These are phyloP conservation scores for Beverwykella pulmonaria DNA, from an alignment of 495 filamentous ascomycete species.

Conservation along the genomic window DNA sequence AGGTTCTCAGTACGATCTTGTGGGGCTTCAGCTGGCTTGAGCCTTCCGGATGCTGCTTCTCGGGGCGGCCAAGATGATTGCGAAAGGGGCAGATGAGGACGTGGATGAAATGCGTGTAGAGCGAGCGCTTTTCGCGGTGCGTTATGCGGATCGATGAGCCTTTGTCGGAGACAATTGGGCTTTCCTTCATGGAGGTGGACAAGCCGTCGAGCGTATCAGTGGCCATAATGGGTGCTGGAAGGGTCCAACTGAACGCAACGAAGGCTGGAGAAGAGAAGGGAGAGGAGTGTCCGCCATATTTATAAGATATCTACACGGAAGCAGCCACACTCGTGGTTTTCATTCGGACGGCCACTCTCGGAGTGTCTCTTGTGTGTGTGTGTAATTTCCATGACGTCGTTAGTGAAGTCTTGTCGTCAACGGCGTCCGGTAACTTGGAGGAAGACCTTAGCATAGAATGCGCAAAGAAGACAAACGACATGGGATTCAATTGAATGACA, in stretches of 20 bases:
- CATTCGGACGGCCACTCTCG: background rate
- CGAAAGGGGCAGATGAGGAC: constrained; percentile 25
- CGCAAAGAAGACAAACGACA: too few relatives aligned
- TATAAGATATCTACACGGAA: too few relatives aligned
- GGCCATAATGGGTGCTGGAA: constrained; percentile 2
- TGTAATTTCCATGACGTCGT: too few relatives aligned
- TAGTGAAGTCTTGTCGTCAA: too few relatives aligned
- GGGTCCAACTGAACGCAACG: too few relatives aligned
- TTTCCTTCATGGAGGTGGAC: constrained; percentile 2
- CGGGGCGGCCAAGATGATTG: constrained; percentile 13
- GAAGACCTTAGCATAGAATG: too few relatives aligned
- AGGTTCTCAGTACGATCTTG: constrained; percentile 17
- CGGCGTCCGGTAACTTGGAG: too few relatives aligned
- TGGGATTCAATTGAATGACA: too few relatives aligned
- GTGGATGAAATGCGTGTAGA: constrained; percentile 30
- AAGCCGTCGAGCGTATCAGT: constrained; percentile 2
- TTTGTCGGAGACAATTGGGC: background rate
- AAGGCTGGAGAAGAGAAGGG: too few relatives aligned
- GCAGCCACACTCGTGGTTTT: too few relatives aligned
- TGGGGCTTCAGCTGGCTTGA: constrained; percentile 34
- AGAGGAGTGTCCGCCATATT: too few relatives aligned
- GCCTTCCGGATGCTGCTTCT: constrained; percentile 30
- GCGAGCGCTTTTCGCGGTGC: constrained; percentile 16
- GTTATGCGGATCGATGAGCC: constrained; percentile 18
- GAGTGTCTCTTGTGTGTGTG: background rate